A percentile compares a stretch with the other conserved stretches of the same genome.
These are phyloP conservation scores for Komagataea norvegica DNA, from an alignment of 1,139 yeast species.

Conservation along the genomic window DNA sequence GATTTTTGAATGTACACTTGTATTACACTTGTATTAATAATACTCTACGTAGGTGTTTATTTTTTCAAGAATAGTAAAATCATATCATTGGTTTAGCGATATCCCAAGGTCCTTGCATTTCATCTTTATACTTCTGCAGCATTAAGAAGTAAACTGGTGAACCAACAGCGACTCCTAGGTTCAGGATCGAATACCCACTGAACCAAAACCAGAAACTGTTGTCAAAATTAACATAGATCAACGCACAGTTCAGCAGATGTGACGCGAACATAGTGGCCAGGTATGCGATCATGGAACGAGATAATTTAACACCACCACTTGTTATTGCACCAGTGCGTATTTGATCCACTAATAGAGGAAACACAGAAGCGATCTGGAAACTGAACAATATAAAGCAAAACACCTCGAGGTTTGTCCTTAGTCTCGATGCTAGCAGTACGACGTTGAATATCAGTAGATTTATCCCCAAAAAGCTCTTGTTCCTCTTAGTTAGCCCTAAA, in stretches of 20 bases:
- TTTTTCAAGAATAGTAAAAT: too few relatives aligned
- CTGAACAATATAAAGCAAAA: constrained; percentile 77
- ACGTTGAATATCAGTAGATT: constrained; percentile 83
- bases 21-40: too few relatives aligned
- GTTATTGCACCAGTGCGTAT: constrained; percentile 25
- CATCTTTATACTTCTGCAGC: constrained; percentile 79
- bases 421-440: constrained; percentile 82
- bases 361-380: constrained; percentile 63
- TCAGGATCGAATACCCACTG: constrained; percentile 21
- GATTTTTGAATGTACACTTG: too few relatives aligned
- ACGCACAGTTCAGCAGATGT: constrained; percentile 15
- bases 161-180: constrained; percentile 43
- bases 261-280: constrained; percentile 34
- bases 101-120: constrained; percentile 93
- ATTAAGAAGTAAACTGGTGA: constrained; percentile 65
- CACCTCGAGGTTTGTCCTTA: constrained; percentile 67
- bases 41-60: too few relatives aligned
- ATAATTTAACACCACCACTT: not conserved
- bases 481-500: not conserved
- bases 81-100: constrained; percentile 62
- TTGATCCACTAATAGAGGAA: constrained; percentile 66
- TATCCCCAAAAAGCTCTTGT: constrained; percentile 63
- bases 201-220: constrained; percentile 30
- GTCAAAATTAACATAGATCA: constrained; percentile 3
- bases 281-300: constrained; percentile 26